phyloP scores from a whole-genome alignment of 495 filamentous ascomycete species.

The Acidiella bohemica region DNA sequence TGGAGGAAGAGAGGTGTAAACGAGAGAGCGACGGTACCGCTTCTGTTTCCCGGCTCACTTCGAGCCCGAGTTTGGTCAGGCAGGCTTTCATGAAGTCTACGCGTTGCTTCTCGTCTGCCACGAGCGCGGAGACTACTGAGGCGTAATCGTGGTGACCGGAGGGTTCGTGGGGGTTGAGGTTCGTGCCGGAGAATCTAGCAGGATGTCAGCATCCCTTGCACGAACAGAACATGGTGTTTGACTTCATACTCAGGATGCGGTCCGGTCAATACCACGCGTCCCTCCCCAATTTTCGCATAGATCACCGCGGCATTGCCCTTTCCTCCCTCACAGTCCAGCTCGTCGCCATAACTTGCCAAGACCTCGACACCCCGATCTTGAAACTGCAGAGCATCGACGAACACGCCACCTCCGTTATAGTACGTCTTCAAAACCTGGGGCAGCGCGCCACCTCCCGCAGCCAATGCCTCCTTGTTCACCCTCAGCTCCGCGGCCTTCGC shows the following conservation, averaged over 20 bases:
- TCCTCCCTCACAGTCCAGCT: slow-evolving; percentile 66
- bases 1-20: slow-evolving; percentile 65
- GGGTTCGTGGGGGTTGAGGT: slow-evolving; percentile 47
- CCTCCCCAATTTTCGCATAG: slow-evolving; percentile 79
- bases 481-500: slow-evolving; percentile 58
- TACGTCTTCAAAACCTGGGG: slow-evolving; percentile 61
- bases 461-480: slow-evolving; percentile 48
- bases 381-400: slow-evolving; percentile 60
- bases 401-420: slow-evolving; percentile 94
- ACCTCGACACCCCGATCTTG: slow-evolving; percentile 58
- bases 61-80: slow-evolving; percentile 67
- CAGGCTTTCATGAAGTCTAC: slow-evolving; percentile 70
- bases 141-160: slow-evolving; percentile 37
- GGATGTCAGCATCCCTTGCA: slow-evolving; percentile 1
- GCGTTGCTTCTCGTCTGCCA: slow-evolving; percentile 56
- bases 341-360: slow-evolving; percentile 64
- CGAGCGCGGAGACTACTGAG: slow-evolving; percentile 48
- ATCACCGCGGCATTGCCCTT: slow-evolving; percentile 62
- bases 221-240: background rate
- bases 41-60: slow-evolving; percentile 54
- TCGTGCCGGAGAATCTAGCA: slow-evolving; percentile 65
- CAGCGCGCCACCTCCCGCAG: slow-evolving; percentile 30
- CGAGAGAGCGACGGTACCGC: slow-evolving; percentile 70
- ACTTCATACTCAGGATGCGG: slow-evolving; percentile 81
- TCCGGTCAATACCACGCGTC: slow-evolving; percentile 65